phyloP scores from a whole-genome alignment of 2,329 filamentous ascomycete species.

The Verticillium zaregamsianum region DNA sequence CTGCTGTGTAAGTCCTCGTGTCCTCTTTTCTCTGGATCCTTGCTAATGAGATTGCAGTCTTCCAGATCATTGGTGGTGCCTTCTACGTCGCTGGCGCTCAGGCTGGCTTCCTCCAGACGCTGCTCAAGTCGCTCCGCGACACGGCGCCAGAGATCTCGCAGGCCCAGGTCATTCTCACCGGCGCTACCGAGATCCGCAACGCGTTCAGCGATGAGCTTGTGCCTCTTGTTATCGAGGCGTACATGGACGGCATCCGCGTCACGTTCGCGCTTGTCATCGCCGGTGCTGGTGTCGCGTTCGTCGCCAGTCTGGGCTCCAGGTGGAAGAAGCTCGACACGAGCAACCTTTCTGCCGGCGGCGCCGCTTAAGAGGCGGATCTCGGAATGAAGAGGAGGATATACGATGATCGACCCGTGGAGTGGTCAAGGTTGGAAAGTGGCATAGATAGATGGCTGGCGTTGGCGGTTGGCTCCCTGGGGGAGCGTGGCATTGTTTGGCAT shows the following conservation, averaged over 20 bases:
- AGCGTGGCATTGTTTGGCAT: not conserved
- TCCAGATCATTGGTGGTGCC: conserved; percentile 37
- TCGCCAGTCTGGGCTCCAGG: conserved; percentile 14
- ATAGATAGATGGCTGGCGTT: not conserved
- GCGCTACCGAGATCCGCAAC: conserved; percentile 43
- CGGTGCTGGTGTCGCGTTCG: conserved; percentile 19
- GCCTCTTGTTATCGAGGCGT: conserved; percentile 27
- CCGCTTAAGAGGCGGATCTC: not conserved
- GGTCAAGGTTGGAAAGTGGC: not conserved
- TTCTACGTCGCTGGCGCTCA: conserved; percentile 49
- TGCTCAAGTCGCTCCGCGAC: conserved; percentile 45
- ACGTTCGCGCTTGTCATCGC: conserved; percentile 20
- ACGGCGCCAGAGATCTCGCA: conserved; percentile 40
- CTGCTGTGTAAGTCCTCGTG: conserved; percentile 28
- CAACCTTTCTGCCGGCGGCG: not conserved
- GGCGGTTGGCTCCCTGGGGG: not conserved
- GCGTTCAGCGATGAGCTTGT: conserved; percentile 42
- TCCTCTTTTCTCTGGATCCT: not conserved
- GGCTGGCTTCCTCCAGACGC: conserved; percentile 48
- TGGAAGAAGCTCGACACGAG: not conserved
- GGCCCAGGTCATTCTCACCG: conserved; percentile 44
- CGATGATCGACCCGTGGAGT: too few species aligned
- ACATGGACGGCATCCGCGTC: conserved; percentile 29
- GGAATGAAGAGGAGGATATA: not conserved
- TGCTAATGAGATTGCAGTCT: conserved; percentile 15